Conservation (phyloP, 1,139 yeast genomes). For the Kodamaea suecica region DNA sequence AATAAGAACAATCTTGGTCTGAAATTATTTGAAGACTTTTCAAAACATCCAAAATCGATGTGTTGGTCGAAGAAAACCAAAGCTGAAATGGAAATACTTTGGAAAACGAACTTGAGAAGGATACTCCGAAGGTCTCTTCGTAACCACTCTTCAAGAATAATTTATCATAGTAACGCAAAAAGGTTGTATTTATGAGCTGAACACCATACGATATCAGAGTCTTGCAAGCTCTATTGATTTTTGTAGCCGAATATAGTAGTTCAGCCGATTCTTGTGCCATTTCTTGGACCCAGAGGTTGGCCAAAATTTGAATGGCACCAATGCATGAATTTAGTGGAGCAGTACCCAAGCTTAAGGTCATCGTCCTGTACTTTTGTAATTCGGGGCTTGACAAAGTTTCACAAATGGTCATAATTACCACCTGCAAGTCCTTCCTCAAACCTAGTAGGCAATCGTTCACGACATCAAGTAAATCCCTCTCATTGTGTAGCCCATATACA, state of each 20-base stretch:
- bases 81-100: constrained; percentile 40
- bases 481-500: constrained; percentile 44
- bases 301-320: constrained; percentile 45
- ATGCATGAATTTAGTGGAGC: constrained; percentile 35
- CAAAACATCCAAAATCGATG: constrained; percentile 41
- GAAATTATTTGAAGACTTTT: constrained; percentile 21
- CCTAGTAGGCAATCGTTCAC: constrained; percentile 34
- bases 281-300: constrained; percentile 19
- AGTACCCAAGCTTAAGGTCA: constrained; percentile 5
- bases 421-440: constrained; percentile 20
- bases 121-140: constrained; percentile 16
- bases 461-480: constrained; percentile 33
- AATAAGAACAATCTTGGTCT: constrained; percentile 32
- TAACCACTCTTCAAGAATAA: constrained; percentile 29
- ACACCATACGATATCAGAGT: constrained; percentile 26
- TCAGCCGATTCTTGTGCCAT: constrained; percentile 15
- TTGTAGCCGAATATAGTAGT: constrained; percentile 20
- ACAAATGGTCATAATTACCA: constrained; percentile 22
- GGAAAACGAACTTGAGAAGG: constrained; percentile 16
- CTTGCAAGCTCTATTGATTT: constrained; percentile 26
- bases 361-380: constrained; percentile 15
- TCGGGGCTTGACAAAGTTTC: constrained; percentile 27
- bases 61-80: constrained; percentile 44
- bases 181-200: constrained; percentile 30
- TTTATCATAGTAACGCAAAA: constrained; percentile 34